Evolutionary conservation across 2,329 filamentous ascomycete genomes (phyloP), one percentile per base, ranked within the genome.

Genomic region (Fusarium sambucinum): DNA sequence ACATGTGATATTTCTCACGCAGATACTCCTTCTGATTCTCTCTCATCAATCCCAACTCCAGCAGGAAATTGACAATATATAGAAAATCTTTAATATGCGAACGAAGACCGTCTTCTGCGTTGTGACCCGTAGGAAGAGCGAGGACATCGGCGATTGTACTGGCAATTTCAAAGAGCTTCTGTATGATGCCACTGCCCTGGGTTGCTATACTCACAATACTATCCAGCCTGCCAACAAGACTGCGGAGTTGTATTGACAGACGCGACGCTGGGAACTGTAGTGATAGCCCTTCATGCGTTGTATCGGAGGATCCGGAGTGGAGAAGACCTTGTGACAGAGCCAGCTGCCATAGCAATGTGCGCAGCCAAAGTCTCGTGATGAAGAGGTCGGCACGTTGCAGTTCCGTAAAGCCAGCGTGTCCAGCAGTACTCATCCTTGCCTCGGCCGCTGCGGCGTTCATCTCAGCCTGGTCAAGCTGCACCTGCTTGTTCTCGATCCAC

Each of bases 161-260:
- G 0, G 85, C 85, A 63, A 89, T 86, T 69, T 89, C 86, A 56
- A 89, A 87, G 6, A 89, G 78, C 72, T 89, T 89, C 63, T 86
- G 83, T 53, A 87, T 77, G 55, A 89, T 86, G 23, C 84, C 84
- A 37, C 80, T 84, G 10, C 86, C 86, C 67, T 89, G 85, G 6
- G 86, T 83, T 29, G 82, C 82, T 59, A 88, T 83, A 54, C 82
- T 83, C 37, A 77, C 75, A 19, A 78, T 74, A 58, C 74, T 80
- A 7, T 75, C 73, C 2, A 81, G 68, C 4, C 75, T 75, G 44
- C 71, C 71, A 17, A 81, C 78, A 16, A 82, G 75, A 37, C 66
- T 75, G 38, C 80, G 79, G 6, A 82, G 74, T 69, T 82, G 78
- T 5, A 73, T 69, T 12, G 79, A 80, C 16, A 82, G 74, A 8